These are phyloP conservation scores for Haematococcus lacustris DNA, from an alignment of 139 green algal genomes.

Conservation along the genomic window DNA sequence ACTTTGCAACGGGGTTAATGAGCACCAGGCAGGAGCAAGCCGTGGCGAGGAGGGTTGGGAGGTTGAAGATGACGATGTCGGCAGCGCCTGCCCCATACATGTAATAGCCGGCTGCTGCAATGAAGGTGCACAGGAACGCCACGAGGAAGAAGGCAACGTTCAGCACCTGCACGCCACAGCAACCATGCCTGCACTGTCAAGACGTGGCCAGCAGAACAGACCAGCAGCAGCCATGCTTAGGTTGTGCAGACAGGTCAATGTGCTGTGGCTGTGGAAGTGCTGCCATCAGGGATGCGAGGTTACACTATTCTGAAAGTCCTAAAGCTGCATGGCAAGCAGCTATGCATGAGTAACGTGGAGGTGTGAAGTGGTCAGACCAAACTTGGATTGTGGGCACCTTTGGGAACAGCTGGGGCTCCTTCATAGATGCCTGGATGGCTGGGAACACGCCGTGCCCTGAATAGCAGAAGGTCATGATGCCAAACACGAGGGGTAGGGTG, in stretches of 20 bases:
- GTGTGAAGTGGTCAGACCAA: too few species aligned
- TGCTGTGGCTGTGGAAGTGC: too few species aligned
- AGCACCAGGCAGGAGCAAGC: constrained; percentile 34
- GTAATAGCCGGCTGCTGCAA: constrained; percentile 46
- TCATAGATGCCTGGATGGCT: constrained; percentile 61
- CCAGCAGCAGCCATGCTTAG: too few species aligned
- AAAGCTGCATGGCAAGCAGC: too few species aligned
- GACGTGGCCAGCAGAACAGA: too few species aligned
- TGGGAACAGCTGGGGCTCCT: constrained; percentile 43
- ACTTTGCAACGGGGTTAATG: constrained; percentile 58
- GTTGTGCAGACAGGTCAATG: too few species aligned
- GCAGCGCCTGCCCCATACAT: constrained; percentile 43
- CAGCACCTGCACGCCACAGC: too few species aligned
- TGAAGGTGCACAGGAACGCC: constrained; percentile 36
- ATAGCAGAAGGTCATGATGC: constrained; percentile 73
- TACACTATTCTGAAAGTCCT: too few species aligned
- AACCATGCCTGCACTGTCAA: too few species aligned
- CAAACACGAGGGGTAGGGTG: constrained; percentile 64
- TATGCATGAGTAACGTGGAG: too few species aligned
- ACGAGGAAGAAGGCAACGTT: constrained; percentile 49
- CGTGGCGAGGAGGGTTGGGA: constrained; percentile 34
- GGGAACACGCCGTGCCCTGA: constrained; percentile 69
- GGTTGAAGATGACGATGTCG: constrained; percentile 56
- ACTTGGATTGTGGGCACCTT: constrained; percentile 24
- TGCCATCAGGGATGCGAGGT: too few species aligned